Percentiles rank a stretch among this genome's conserved stretches.
phyloP scores from a whole-genome alignment of 768 basidiomycete species.

The Naganishia randhawae region DNA sequence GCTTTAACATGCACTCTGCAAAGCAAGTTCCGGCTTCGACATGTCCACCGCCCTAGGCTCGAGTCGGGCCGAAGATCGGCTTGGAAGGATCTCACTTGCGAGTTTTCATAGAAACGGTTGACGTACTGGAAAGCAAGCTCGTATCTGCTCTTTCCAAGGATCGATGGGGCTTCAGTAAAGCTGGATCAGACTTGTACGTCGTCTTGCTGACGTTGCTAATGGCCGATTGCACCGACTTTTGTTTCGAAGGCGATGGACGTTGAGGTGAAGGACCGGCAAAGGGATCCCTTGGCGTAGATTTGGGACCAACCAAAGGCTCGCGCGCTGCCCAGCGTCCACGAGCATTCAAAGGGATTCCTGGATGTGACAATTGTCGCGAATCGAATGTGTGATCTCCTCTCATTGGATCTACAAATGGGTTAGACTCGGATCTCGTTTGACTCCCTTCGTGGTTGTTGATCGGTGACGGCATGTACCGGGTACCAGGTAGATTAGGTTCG shows the following conservation, averaged over 20 bases:
- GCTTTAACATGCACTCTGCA: not conserved
- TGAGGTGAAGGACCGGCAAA: not conserved
- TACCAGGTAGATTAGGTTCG: not conserved
- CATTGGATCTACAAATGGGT: not conserved
- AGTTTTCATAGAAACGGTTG: not conserved
- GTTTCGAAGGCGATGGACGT: slow-evolving; percentile 3
- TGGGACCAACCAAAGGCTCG: not conserved
- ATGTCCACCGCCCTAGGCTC: not conserved
- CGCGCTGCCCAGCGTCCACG: not conserved
- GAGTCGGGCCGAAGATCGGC: not conserved
- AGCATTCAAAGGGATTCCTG: not conserved
- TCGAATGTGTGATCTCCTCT: not conserved
- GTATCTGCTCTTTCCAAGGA: not conserved
- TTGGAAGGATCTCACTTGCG: not conserved
- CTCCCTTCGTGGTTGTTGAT: not conserved
- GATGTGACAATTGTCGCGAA: not conserved
- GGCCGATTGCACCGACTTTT: not conserved
- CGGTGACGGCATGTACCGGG: not conserved
- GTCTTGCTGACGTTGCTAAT: not conserved
- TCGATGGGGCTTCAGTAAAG: slow-evolving; percentile 4
- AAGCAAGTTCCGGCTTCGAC: not conserved
- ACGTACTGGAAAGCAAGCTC: slow-evolving; percentile 4
- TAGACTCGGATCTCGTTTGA: too few species aligned
- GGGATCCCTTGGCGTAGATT: not conserved
- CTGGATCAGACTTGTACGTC: not conserved